Evolutionary conservation across 441 rosid species (phyloP), one percentile per base, ranked within the genome.

Genomic region (Gossypium lobatum): DNA sequence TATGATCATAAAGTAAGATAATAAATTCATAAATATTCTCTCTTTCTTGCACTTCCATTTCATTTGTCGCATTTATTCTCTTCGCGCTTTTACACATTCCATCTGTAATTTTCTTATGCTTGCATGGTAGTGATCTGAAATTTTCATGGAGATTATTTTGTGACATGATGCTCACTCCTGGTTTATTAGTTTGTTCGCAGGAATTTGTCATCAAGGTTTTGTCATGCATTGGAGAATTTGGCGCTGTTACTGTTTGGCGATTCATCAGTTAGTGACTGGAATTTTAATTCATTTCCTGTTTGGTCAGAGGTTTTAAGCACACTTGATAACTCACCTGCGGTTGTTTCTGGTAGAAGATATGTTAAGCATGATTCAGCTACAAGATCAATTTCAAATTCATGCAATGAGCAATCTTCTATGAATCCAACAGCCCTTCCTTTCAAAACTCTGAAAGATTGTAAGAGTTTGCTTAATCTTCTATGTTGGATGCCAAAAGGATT

Each of bases 111-210:
- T 63, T 17, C 28, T 11, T 57, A 17, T 70, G 60, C 70, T 53
- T 4, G 3, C 26, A 7, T 4, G 18, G 10, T 64, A 23, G 3
- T 21, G 20, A 48, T 46, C 71, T 65, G 76, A 53, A 69, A 53
- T 16, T 69, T 69, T 45, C 64, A 28, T 50, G 37, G 66, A 59
- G 50, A 71, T 37, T 64, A 13, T 73, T 78, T 53, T 25, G 72
- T 73, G 25, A 53, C 72, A 13, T 75, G 58, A 54, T 67, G 42
- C 64, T 89, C 71, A 79, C 74, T 78, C 75, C 62, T 78, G 74
- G 76, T 82, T 76, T 73, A 67, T 84, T 86, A 95, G 99, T 87
- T 93, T 88, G 94, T 93, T 76, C 75, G 88, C 92, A 91, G 98
- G 88, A 84, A 86, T 82, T 80, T 95, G 82, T 88, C 93, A 61